Conservation (phyloP, 495 filamentous ascomycete species). For the Lindgomyces ingoldianus region DNA sequence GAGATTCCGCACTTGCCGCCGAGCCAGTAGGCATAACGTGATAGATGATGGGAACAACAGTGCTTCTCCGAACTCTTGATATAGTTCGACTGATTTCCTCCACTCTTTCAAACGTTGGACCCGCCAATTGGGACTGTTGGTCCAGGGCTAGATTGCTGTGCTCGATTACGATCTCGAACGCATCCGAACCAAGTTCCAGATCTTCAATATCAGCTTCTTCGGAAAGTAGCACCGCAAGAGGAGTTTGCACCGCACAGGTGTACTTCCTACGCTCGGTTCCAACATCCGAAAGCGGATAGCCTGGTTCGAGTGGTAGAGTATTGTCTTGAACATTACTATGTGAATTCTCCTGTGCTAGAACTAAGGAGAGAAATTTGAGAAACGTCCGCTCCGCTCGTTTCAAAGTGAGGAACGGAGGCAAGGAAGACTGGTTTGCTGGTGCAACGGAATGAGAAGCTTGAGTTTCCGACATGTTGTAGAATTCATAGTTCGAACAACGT, state of each 20-base stretch:
- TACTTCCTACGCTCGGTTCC: conserved; percentile 64
- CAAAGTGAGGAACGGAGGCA: conserved; percentile 65
- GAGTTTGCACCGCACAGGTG: conserved; percentile 66
- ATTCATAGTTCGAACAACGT: conserved; percentile 75
- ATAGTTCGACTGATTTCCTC: conserved; percentile 59
- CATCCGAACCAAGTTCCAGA: conserved; percentile 69
- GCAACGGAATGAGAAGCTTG: conserved; percentile 42
- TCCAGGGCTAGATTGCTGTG: background rate
- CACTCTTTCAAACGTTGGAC: conserved; percentile 31
- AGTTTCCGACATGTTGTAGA: conserved; percentile 67
- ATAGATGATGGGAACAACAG: conserved; percentile 68
- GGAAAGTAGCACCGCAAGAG: conserved; percentile 60
- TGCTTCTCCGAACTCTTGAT: conserved; percentile 62
- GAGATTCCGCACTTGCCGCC: conserved; percentile 30
- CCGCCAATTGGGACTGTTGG: background rate
- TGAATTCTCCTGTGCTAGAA: conserved; percentile 45
- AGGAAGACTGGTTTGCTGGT: conserved; percentile 37
- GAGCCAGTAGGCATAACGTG: conserved; percentile 53
- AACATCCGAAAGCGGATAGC: conserved; percentile 69
- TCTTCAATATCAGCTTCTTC: conserved; percentile 59
- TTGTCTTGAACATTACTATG: conserved; percentile 41
- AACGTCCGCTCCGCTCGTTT: conserved; percentile 76
- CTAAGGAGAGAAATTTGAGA: conserved; percentile 63
- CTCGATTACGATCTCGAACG: conserved; percentile 71
- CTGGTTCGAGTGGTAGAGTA: conserved; percentile 63